Conservation (phyloP, 2,329 filamentous ascomycete species). For the Neocucurbitaria cava region DNA sequence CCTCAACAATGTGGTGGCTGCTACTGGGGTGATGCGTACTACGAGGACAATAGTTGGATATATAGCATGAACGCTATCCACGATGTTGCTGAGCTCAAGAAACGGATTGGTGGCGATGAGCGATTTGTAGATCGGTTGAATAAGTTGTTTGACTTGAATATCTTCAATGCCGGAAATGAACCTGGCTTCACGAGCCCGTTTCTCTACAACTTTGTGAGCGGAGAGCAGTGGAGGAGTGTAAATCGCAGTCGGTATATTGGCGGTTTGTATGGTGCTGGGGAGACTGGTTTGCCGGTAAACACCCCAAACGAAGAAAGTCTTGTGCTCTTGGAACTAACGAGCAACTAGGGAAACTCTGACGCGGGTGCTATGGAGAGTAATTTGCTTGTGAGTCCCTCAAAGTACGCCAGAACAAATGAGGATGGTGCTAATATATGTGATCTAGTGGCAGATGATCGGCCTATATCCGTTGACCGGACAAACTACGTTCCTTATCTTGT, state of each 20-base stretch:
- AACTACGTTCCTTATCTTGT: slow-evolving; percentile 69
- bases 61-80: slow-evolving; percentile 75
- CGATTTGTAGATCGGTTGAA: slow-evolving; percentile 66
- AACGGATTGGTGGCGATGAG: slow-evolving; percentile 61
- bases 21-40: slow-evolving; percentile 70
- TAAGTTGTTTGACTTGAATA: slow-evolving; percentile 62
- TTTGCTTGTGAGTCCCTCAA: slow-evolving; percentile 47
- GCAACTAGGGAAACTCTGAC: slow-evolving; percentile 76
- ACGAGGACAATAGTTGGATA: slow-evolving; percentile 68
- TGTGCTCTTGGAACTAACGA: too few relatives aligned
- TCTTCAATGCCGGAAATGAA: slow-evolving; percentile 74
- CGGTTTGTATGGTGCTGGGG: slow-evolving; percentile 62
- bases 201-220: slow-evolving; percentile 69
- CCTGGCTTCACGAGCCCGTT: slow-evolving; percentile 72
- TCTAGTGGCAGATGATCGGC: slow-evolving; percentile 43
- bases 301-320: too few relatives aligned
- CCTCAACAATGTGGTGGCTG: slow-evolving; percentile 66
- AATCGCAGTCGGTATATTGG: slow-evolving; percentile 65
- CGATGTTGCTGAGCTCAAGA: slow-evolving; percentile 64
- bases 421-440: slow-evolving; percentile 4
- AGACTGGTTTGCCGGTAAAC: slow-evolving; percentile 66
- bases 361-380: slow-evolving; percentile 77
- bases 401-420: neutral
- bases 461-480: slow-evolving; percentile 65
- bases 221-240: slow-evolving; percentile 68